Evolutionary conservation across 805 yeast species (phyloP).

Genomic region (Danielia oregonensis): DNA sequence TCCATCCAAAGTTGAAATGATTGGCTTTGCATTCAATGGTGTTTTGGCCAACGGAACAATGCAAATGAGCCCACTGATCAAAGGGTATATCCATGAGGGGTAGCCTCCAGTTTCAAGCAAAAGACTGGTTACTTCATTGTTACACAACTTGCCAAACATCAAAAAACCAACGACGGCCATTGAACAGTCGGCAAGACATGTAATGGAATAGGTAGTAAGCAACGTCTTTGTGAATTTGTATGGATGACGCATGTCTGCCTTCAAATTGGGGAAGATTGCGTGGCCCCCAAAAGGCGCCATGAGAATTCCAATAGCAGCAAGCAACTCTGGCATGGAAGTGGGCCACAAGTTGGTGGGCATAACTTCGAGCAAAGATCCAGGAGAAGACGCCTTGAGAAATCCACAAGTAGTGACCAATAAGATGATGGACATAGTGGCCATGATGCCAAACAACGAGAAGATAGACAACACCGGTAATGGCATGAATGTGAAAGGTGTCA

Average conservation of each 20-base stretch:
- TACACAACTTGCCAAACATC: constrained; percentile 49
- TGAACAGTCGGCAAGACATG: constrained; percentile 55
- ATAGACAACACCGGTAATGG: constrained; percentile 73
- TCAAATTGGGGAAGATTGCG: constrained; percentile 72
- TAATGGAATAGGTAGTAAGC: constrained; percentile 55
- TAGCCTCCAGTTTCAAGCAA: constrained; percentile 44
- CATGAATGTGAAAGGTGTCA: constrained; percentile 79
- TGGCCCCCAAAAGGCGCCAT: constrained; percentile 88
- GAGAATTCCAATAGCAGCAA: constrained; percentile 62
- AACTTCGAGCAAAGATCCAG: constrained; percentile 69
- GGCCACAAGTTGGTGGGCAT: constrained; percentile 73
- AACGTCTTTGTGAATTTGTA: constrained; percentile 51
- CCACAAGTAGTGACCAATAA: constrained; percentile 60
- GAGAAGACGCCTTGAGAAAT: constrained; percentile 50
- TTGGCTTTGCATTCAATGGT: constrained; percentile 80
- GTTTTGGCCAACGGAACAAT: constrained; percentile 79
- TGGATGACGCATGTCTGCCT: constrained; percentile 70
- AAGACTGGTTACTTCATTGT: constrained; percentile 51
- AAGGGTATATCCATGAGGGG: constrained; percentile 43
- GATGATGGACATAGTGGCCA: constrained; percentile 66
- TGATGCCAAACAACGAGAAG: constrained; percentile 65
- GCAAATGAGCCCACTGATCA: constrained; percentile 69
- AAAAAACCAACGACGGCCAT: constrained; percentile 66
- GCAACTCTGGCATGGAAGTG: constrained; percentile 41
- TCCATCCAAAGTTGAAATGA: constrained; percentile 65